A percentile compares a stretch with the other conserved stretches of the same genome.
Evolutionary conservation across 148 eudicot genomes (phyloP).

Genomic region (Gaultheria prostrata): DNA sequence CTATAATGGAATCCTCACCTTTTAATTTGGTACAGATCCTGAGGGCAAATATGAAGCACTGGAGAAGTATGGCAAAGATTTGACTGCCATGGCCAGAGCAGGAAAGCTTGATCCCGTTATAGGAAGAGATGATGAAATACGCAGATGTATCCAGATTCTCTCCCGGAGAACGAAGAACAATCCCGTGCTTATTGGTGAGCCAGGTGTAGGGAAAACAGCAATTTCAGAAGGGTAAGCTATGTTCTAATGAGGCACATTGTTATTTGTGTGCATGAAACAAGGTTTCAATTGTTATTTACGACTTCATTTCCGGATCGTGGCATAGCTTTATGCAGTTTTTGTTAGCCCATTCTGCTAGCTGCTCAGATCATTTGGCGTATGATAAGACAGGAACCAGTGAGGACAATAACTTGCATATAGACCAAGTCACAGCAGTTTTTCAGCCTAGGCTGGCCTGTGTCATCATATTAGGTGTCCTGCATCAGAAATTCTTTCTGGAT

Average conservation of each 20-base stretch:
- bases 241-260: neutral
- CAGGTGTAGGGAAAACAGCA: constrained; percentile 98
- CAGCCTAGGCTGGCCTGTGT: neutral
- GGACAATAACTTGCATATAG: neutral
- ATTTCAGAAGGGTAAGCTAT: constrained; percentile 88
- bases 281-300: neutral
- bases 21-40: constrained; percentile 51
- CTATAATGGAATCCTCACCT: constrained; percentile 13
- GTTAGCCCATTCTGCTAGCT: neutral
- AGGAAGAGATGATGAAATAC: constrained; percentile 98
- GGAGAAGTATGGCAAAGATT: constrained; percentile 93
- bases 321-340: constrained; percentile 1
- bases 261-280: neutral
- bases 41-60: constrained; percentile 95
- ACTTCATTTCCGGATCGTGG: constrained; percentile 8
- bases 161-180: constrained; percentile 95
- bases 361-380: neutral
- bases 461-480: neutral
- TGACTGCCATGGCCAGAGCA: constrained; percentile 86
- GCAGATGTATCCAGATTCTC: constrained; percentile 92
- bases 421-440: neutral
- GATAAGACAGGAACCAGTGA: neutral
- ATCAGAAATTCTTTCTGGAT: neutral
- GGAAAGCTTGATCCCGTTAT: constrained; percentile 98
- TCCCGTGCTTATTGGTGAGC: constrained; percentile 96